These are phyloP conservation scores for Pueraria montana DNA, from an alignment of 306 rosid species.

Conservation along the genomic window DNA sequence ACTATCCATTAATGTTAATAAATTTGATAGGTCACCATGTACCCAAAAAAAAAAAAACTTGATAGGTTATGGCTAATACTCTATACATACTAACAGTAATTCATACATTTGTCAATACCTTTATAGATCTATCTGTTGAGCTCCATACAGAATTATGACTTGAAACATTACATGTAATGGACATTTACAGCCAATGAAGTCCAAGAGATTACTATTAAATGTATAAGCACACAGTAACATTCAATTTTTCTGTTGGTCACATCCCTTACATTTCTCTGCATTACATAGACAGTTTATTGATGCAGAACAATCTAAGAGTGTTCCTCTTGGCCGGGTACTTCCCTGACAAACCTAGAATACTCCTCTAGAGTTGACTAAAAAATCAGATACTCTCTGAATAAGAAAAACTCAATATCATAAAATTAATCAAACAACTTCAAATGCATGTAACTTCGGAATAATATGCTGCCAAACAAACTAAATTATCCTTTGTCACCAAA, in stretches of 20 bases:
- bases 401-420: not conserved
- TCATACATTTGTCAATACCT: conserved; percentile 24
- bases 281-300: conserved; percentile 12
- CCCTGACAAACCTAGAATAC: not conserved
- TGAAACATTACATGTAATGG: conserved; percentile 14
- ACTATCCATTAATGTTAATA: conserved; percentile 26
- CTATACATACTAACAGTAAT: not conserved
- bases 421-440: not conserved
- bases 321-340: not conserved
- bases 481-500: conserved; percentile 15
- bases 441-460: conserved; percentile 26
- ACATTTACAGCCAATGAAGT: conserved; percentile 1
- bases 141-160: conserved; percentile 9
- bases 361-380: not conserved
- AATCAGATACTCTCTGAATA: not conserved
- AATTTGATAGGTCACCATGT: not conserved
- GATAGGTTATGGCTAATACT: not conserved
- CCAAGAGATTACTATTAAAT: conserved; percentile 31
- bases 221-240: conserved; percentile 3
- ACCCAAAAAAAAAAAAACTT: not conserved
- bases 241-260: conserved; percentile 13
- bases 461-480: conserved; percentile 39
- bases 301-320: not conserved
- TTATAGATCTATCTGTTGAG: not conserved
- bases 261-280: conserved; percentile 7